Conservation (phyloP, 768 basidiomycete genomes). For the Dentipellis sp. region DNA sequence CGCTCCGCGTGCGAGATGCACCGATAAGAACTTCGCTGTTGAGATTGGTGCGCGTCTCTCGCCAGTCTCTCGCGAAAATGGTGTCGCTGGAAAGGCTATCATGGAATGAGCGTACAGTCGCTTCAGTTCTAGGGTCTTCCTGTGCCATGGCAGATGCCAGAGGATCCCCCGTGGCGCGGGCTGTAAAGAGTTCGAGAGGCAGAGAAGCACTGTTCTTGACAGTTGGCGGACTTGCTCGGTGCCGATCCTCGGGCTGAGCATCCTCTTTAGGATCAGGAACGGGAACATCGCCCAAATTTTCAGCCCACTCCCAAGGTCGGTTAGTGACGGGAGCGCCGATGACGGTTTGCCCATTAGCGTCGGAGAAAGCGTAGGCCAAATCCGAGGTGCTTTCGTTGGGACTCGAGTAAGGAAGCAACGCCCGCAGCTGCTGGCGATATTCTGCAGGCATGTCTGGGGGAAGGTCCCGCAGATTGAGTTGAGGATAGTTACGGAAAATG, state of each 20-base stretch:
- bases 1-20: conserved; percentile 12
- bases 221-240: conserved; percentile 23
- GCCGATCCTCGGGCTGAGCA: conserved; percentile 31
- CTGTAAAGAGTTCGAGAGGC: conserved; percentile 62
- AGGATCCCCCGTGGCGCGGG: conserved; percentile 52
- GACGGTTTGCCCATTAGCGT: conserved; percentile 40
- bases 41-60: conserved; percentile 51
- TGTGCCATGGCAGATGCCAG: conserved; percentile 10
- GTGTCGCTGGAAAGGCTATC: conserved; percentile 56
- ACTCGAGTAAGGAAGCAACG: conserved; percentile 49
- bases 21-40: conserved; percentile 24
- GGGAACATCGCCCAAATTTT: conserved; percentile 57
- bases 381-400: conserved; percentile 41
- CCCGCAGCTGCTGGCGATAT: conserved; percentile 46
- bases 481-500: conserved; percentile 58
- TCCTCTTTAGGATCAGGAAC: conserved; percentile 35
- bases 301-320: conserved; percentile 83
- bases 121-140: conserved; percentile 27
- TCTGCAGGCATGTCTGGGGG: conserved; percentile 47
- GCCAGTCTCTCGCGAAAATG: conserved; percentile 67
- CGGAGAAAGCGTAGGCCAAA: conserved; percentile 50
- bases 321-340: conserved; percentile 51
- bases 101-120: conserved; percentile 49
- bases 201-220: conserved; percentile 65
- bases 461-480: conserved; percentile 37